Base-by-base conservation (phyloP, 1,139 yeast genomes). In the Geotrichum aggregatum region DNA sequence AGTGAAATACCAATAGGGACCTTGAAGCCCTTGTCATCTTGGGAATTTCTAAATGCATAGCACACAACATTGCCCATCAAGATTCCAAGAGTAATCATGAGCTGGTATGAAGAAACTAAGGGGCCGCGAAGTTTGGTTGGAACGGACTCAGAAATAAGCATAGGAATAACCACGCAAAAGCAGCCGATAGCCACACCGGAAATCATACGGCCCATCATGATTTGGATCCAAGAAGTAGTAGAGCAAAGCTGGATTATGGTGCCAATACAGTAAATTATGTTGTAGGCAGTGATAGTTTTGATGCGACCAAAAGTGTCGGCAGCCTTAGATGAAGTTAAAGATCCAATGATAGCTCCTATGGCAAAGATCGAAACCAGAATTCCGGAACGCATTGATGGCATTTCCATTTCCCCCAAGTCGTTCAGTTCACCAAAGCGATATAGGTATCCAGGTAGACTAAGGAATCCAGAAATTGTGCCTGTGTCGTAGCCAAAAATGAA, bases 101-200 rank as follows among this genome's bases (percentile, higher is more conserved):
- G 76, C 70, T 84, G 88, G 74, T 80, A 83, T 59, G 84, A 76
- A 43, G 83, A 77, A 45, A 84, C 87, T 38, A 73, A 53, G 31
- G 87, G 78, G 67, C 91, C 92, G 71, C 92, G 77, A 56, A 82
- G 72, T 60, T 76, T 76, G 65, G 76, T 82, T 55, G 91, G 91
- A 36, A 88, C 78, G 58, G 82, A 76, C 70, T 84, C 91, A 54
- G 85, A 76, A 70, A 83, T 83, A 67, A 83, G 83, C 67, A 84
- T 70, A 42, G 88, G 87, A 52, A 80, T 76, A 50, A 80, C 71
- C 38, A 85, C 84, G 18, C 88, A 76, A 38, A 83, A 77, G 41
- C 76, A 75, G 62, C 91, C 91, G 54, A 84, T 85, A 65, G 85
- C 87, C 52, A 82, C 66, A 45, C 83, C 83, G 52, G 76, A 76